These are phyloP conservation scores for Pisolithus albus DNA, from an alignment of 768 basidiomycete species.

Conservation along the genomic window DNA sequence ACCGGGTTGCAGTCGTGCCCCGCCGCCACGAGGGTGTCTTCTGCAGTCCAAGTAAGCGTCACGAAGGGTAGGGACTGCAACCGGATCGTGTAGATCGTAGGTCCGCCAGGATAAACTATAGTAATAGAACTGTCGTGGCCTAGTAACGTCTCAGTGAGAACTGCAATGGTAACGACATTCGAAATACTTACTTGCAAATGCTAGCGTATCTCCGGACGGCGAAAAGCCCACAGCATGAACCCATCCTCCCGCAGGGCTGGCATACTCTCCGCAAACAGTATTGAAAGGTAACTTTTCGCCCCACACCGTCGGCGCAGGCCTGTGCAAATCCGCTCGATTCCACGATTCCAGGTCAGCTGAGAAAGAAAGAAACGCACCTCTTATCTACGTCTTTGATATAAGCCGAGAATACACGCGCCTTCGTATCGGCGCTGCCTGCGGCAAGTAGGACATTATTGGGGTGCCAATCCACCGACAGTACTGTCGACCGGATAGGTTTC, in stretches of 20 bases:
- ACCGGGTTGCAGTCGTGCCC: slow-evolving; percentile 98
- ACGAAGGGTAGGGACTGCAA: slow-evolving; percentile 75
- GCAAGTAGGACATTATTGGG: slow-evolving; percentile 97
- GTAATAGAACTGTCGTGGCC: slow-evolving; percentile 89
- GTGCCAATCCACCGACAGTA: slow-evolving; percentile 94
- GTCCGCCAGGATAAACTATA: slow-evolving; percentile 79
- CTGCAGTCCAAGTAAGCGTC: slow-evolving; percentile 80
- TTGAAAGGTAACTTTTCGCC: slow-evolving; percentile 98
- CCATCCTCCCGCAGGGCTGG: slow-evolving; percentile 90
- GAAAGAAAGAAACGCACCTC: slow-evolving; percentile 44
- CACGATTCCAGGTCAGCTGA: neutral
- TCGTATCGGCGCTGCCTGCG: slow-evolving; percentile 96
- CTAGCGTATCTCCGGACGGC: slow-evolving; percentile 89
- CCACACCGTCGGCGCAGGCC: slow-evolving; percentile 88
- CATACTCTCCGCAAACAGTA: slow-evolving; percentile 92
- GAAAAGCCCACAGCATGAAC: slow-evolving; percentile 95
- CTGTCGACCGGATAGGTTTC: slow-evolving; percentile 95
- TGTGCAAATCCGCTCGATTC: slow-evolving; percentile 24
- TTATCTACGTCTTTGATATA: slow-evolving; percentile 98
- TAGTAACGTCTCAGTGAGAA: slow-evolving; percentile 20
- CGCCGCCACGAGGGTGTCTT: slow-evolving; percentile 78
- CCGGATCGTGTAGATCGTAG: slow-evolving; percentile 65
- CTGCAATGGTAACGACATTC: neutral
- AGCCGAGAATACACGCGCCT: slow-evolving; percentile 94
- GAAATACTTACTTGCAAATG: slow-evolving; percentile 74